Base-by-base conservation (phyloP, 208 protist genomes). In the Acanthamoeba castellanii region DNA sequence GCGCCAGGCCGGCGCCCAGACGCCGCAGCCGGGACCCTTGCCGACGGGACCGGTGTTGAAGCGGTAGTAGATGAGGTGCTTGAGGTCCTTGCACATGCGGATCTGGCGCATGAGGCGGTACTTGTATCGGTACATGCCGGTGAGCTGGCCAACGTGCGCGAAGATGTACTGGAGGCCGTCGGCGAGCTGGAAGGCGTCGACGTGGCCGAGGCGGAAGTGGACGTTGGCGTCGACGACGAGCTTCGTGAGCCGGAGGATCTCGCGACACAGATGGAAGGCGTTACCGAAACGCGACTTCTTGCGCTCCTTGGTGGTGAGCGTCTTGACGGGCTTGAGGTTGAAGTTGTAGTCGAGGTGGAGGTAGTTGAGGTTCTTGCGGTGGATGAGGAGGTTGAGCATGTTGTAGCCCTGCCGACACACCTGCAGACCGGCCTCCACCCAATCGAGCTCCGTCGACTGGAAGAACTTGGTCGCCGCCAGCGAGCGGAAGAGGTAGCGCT, bases 301-400 rank as follows among this genome's bases (percentile, higher is more conserved):
- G 81, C 99, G 98, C 96, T 99, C 99, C 97, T 99, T 99, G 9
- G 99, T 99, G 25, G 99, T 99, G 30, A 99, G 98, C 27, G 99
- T 99, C 95, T 99, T 99, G 25, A 99, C 99, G 25, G 99, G 99
- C 96, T 99, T 99, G 47, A 99, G 98, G 96, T 99, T 99, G 98
- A 99, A 99, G 98, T 99, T 99, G 98, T 99, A 99, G 97, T 99
- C 99, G 66, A 99, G 98, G 97, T 99, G 99, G 30, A 99, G 98
- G 97, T 99, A 99, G 92, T 99, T 99, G 50, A 99, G 96, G 95
- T 99, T 99, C 98, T 99, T 99, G 95, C 99, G 98, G 96, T 99
- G 99, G 97, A 99, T 99, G 30, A 99, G 98, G 89, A 99, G 99
- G 76, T 99, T 99, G 25, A 99, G 98, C 99, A 99, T 99, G 97